Base-by-base conservation (phyloP, 768 basidiomycete species). In the Melanogaster broomeanus region DNA sequence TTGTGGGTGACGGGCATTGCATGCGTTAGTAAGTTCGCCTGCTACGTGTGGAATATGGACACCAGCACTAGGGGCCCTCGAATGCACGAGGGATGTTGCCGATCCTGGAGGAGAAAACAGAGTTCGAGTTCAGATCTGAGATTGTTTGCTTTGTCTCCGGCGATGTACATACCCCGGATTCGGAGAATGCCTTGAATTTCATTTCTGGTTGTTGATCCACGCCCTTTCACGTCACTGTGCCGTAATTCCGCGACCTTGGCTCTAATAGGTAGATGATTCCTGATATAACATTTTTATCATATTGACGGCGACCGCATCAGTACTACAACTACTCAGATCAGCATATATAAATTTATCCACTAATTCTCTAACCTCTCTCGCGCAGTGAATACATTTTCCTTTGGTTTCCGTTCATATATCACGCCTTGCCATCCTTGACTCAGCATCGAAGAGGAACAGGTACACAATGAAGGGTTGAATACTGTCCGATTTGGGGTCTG, bases 81-180 rank as follows among this genome's bases (percentile, higher is more conserved):
- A 27, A 42, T 21, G 52, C 39, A 46, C 30, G 43, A 22, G 35
- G 19, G 27, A 2, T 37, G 35, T 15, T 18, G 27, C n/a, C n/a
- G n/a, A n/a, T n/a, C n/a, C n/a, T n/a, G n/a, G n/a, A n/a, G n/a
- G n/a, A n/a, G n/a, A n/a, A n/a, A n/a, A n/a, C 21, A 31, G 13
- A 27, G 34, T 15, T 19, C 11, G 31, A 31, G n/a, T n/a, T n/a
- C n/a, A 34, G 47, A 69, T 69, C 65, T 68, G 6, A 68, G 67
- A 68, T 68, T 60, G 54, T 60, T 64, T 58, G 19, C 41, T 60
- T 58, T 68, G 63, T 58, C 42, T 63, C 67, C 67, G 67, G 67
- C 55, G 61, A 61, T 67, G 64, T 49, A 43, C 48, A 64, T 56
- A 40, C 67, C 67, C 67, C 67, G 67, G 55, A 64, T 43, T 33